Evolutionary conservation across 768 basidiomycete species (phyloP).

Genomic region (Leucosporidium scottii): DNA sequence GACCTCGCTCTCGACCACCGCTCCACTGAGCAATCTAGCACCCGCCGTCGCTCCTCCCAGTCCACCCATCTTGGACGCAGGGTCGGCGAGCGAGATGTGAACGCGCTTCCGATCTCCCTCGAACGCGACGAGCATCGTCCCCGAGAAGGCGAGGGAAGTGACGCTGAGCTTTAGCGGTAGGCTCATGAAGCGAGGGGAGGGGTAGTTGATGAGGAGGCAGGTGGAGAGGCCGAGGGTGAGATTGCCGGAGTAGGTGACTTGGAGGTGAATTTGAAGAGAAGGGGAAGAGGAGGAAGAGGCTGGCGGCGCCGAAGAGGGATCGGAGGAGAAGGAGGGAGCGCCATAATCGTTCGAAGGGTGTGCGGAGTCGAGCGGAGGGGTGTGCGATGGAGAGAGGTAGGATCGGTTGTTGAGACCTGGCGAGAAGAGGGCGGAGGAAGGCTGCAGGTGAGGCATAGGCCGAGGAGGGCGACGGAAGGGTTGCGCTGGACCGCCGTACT

Average conservation of each 20-base stretch:
- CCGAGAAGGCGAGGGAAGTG: constrained; percentile 75
- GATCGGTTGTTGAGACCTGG: not conserved
- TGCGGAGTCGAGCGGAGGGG: constrained; percentile 1
- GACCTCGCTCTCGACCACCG: constrained; percentile 92
- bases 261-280: constrained; percentile 82
- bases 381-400: constrained; percentile 7
- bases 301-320: constrained; percentile 39
- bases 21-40: constrained; percentile 71
- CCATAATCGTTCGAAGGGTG: not conserved
- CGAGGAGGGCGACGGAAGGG: not conserved
- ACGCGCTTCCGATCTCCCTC: constrained; percentile 72
- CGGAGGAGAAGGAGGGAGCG: constrained; percentile 1
- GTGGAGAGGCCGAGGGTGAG: constrained; percentile 83
- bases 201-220: constrained; percentile 92
- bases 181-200: constrained; percentile 91
- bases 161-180: constrained; percentile 91
- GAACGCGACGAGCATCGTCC: constrained; percentile 84
- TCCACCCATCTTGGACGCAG: not conserved
- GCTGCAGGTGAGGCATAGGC: not conserved
- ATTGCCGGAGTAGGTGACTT: constrained; percentile 64
- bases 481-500: not conserved
- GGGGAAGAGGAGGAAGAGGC: constrained; percentile 29
- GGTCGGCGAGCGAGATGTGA: constrained; percentile 72
- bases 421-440: constrained; percentile 1
- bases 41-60: constrained; percentile 44